A percentile compares a stretch with the other conserved stretches of the same genome.
phyloP scores from a whole-genome alignment of 768 basidiomycete genomes.

The Calvatia gigantea region DNA sequence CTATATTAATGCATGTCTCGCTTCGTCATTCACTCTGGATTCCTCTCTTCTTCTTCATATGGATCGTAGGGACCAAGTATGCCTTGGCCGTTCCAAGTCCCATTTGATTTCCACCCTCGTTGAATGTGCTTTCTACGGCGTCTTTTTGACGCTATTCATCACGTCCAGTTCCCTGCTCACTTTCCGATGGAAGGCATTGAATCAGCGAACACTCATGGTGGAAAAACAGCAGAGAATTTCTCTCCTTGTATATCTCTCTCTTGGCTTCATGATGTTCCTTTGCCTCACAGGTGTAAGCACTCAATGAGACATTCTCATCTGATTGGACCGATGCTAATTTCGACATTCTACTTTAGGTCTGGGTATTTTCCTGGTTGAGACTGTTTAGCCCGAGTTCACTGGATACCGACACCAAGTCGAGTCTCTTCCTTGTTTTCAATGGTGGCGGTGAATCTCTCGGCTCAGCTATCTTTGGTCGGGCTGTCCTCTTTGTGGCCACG shows the following conservation, averaged over 20 bases:
- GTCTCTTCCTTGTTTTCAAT: not conserved
- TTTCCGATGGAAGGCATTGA: not conserved
- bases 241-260: not conserved
- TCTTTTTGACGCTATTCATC: not conserved
- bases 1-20: not conserved
- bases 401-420: not conserved
- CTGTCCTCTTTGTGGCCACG: not conserved
- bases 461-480: not conserved
- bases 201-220: not conserved
- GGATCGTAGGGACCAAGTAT: not conserved
- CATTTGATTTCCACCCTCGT: not conserved
- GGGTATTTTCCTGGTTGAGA: not conserved
- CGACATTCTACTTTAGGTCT: not conserved
- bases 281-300: not conserved
- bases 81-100: too few relatives aligned
- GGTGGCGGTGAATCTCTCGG: not conserved
- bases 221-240: not conserved
- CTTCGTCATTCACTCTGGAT: not conserved
- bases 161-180: not conserved
- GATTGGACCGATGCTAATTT: not conserved
- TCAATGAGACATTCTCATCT: not conserved
- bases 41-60: not conserved
- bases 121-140: not conserved
- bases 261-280: constrained; percentile 1
- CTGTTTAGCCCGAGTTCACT: not conserved